Evolutionary conservation across 1,284 basidiomycete genomes (phyloP), one percentile per base, ranked within the genome.

Genomic region (Stygiomarasmius scandens): DNA sequence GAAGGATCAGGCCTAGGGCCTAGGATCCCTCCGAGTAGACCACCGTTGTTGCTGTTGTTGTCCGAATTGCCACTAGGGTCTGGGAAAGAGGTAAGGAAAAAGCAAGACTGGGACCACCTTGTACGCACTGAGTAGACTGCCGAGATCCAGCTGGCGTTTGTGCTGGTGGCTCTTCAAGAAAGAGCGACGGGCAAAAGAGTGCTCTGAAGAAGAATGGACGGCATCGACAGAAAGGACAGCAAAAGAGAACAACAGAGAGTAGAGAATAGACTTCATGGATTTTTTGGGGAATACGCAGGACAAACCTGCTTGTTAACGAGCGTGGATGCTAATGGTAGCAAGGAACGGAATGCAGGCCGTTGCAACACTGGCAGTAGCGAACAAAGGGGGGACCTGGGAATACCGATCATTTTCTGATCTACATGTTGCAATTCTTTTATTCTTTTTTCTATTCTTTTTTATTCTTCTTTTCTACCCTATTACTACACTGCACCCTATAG

Each of bases 101-200:
- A 16, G 49, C 49, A 22, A 50, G 19, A 32, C 10, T 2, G 20
- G 48, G 54, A 16, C 61, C 36, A n/a, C n/a, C n/a, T n/a, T n/a
- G 47, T 49, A 61, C 69, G 66, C 44, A 69, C 70, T 60, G 2
- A 58, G 27, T 29, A 54, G 24, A 27, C 27, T 24, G n/a, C 24
- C 11, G 12, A 25, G n/a, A 19, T 10, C 48, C 8, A 49, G 16
- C 48, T 49, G 25, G 6, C 55, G 49, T 24, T 24, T 48, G 25
- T 16, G n/a, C n/a, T n/a, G n/a, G 10, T 55, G 57, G 36, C 65
- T 73, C 53, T 70, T 62, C 0, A 59, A 53, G 23, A 73, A 43
- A 10, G 78, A 77, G 23, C 77, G 74, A 47, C 80, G 72, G 12
- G 76, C 71, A 71, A 81, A 78, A 3, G 77, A 74, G 32, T 69